Evolutionary conservation across 371 early-diverging fungal species (phyloP).

Genomic region (Zychaea mexicana): DNA sequence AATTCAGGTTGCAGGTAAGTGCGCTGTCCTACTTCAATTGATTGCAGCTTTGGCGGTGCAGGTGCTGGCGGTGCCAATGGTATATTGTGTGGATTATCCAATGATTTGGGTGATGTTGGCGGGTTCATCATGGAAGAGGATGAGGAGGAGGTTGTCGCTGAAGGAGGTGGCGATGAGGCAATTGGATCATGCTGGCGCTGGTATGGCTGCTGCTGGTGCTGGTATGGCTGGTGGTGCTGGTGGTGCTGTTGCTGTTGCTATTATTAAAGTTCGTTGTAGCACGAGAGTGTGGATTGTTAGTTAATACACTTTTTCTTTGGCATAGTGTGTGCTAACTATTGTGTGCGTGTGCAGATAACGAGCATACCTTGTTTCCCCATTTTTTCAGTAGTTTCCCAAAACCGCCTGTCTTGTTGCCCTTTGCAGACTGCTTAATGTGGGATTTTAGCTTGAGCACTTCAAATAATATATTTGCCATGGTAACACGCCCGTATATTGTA

Average conservation of each 20-base stretch:
- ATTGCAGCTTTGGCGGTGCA: conserved; percentile 12
- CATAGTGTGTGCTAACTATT: not conserved
- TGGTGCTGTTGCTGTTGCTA: not conserved
- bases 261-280: not conserved
- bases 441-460: too few relatives aligned
- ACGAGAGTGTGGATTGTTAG: not conserved
- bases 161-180: not conserved
- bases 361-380: conserved; percentile 4
- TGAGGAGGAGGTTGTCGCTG: not conserved
- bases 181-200: not conserved
- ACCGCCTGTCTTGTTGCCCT: conserved; percentile 7
- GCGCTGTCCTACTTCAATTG: conserved; percentile 12
- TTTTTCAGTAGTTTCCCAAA: conserved; percentile 6
- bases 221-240: not conserved
- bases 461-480: too few relatives aligned
- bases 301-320: not conserved
- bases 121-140: not conserved
- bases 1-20: conserved; percentile 9
- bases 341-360: too few relatives aligned
- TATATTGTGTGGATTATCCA: conserved; percentile 6
- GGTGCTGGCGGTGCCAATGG: conserved; percentile 15
- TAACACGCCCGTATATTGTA: too few relatives aligned
- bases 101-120: not conserved
- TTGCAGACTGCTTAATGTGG: not conserved
- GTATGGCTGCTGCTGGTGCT: not conserved